Conservation (phyloP, 2,329 filamentous ascomycete genomes). For the Fusarium torreyae region DNA sequence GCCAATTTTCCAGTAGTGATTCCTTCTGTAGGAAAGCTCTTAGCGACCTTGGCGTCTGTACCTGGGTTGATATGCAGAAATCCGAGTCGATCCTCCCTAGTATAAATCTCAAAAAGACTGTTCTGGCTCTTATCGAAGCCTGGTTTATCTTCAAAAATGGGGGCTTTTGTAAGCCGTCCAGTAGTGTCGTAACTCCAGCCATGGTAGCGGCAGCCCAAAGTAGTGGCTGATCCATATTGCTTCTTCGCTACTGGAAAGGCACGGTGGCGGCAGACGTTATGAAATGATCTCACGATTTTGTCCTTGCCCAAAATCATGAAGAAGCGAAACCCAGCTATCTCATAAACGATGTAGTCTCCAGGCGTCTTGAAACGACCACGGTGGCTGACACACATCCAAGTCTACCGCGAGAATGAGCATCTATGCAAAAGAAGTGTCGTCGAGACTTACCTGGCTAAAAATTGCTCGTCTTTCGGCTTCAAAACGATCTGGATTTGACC, state of each 20-base stretch:
- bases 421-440: background rate
- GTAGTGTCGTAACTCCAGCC: conserved; percentile 18
- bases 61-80: conserved; percentile 9
- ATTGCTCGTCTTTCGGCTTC: conserved; percentile 9
- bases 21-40: background rate
- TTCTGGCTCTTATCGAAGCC: background rate
- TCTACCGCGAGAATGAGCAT: background rate
- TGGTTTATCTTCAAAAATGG: conserved; percentile 1
- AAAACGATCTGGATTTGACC: background rate
- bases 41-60: conserved; percentile 1
- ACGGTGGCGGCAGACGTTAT: conserved; percentile 13
- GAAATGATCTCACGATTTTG: conserved; percentile 1
- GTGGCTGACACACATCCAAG: conserved; percentile 7
- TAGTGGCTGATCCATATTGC: background rate
- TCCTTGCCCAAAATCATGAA: conserved; percentile 14
- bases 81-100: background rate
- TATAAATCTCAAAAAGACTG: conserved; percentile 1
- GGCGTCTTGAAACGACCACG: background rate
- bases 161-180: background rate
- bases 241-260: conserved; percentile 7
- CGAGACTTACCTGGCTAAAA: conserved; percentile 4
- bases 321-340: conserved; percentile 1
- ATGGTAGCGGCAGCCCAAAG: conserved; percentile 13
- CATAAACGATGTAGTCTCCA: conserved; percentile 6
- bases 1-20: background rate